phyloP scores from a whole-genome alignment of 371 early-diverging fungal species.

The Coemansia sp. region DNA sequence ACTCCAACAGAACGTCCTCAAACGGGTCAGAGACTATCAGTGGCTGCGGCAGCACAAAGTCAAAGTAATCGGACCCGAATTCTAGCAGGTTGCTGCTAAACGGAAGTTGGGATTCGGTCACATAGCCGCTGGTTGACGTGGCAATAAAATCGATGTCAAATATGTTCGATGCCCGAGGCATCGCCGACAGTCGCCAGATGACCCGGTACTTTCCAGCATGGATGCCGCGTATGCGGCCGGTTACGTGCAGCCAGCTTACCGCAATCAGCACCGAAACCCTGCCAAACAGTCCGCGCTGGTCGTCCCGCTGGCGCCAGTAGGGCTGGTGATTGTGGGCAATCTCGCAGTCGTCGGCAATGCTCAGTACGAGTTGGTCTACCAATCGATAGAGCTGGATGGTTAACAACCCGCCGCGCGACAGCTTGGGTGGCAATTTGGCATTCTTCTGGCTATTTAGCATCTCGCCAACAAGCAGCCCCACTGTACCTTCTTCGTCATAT shows the following conservation, averaged over 20 bases:
- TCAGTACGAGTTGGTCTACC: slow-evolving; percentile 22
- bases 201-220: slow-evolving; percentile 34
- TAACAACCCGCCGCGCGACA: no score
- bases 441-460: neutral
- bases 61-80: slow-evolving; percentile 48
- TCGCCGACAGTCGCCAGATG: slow-evolving; percentile 36
- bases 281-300: slow-evolving; percentile 39
- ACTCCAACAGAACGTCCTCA: slow-evolving; percentile 30
- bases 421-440: no score
- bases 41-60: slow-evolving; percentile 30
- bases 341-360: slow-evolving; percentile 27
- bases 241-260: slow-evolving; percentile 41
- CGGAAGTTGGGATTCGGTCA: slow-evolving; percentile 25
- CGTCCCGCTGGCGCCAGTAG: slow-evolving; percentile 23
- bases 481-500: slow-evolving; percentile 24
- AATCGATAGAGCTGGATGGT: no score
- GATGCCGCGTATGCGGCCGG: slow-evolving; percentile 23
- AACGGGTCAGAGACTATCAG: slow-evolving; percentile 24
- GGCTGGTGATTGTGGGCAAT: slow-evolving; percentile 32
- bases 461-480: neutral
- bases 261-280: slow-evolving; percentile 24
- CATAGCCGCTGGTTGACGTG: slow-evolving; percentile 3
- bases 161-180: slow-evolving; percentile 34
- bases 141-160: slow-evolving; percentile 31
- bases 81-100: slow-evolving; percentile 21